phyloP scores from a whole-genome alignment of 1,284 basidiomycete species.

The Ustilago crameri region DNA sequence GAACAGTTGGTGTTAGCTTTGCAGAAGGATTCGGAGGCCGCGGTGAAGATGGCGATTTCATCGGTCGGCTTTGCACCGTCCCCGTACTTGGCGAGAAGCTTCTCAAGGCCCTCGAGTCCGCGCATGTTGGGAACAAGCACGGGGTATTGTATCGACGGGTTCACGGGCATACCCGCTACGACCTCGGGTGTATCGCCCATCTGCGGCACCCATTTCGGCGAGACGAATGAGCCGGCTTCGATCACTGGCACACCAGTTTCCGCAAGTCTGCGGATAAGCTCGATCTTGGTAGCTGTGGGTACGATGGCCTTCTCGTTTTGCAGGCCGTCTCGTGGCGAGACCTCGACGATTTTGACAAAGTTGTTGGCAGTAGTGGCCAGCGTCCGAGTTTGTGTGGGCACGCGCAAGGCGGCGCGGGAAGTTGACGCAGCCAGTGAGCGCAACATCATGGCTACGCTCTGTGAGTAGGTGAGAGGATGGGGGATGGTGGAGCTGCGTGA shows the following conservation, averaged over 20 bases:
- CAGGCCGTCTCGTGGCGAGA: conserved; percentile 89
- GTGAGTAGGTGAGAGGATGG: not conserved
- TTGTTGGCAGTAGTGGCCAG: conserved; percentile 32
- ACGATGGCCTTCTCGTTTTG: conserved; percentile 88
- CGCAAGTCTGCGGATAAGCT: conserved; percentile 81
- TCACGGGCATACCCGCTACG: conserved; percentile 73
- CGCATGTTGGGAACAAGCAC: conserved; percentile 87
- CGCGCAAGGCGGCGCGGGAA: not conserved
- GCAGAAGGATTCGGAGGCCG: conserved; percentile 84
- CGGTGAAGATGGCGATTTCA: conserved; percentile 89
- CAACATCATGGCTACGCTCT: conserved; percentile 14
- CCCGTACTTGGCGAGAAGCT: conserved; percentile 17
- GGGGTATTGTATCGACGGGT: conserved; percentile 77
- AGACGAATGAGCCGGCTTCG: conserved; percentile 91
- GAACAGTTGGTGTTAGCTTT: conserved; percentile 86
- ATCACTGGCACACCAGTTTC: conserved; percentile 79
- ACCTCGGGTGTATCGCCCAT: conserved; percentile 69
- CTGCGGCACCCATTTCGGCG: conserved; percentile 79
- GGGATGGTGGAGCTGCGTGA: not conserved
- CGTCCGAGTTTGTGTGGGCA: conserved; percentile 1
- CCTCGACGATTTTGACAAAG: conserved; percentile 80
- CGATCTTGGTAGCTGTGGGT: conserved; percentile 79
- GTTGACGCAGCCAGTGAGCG: conserved; percentile 8
- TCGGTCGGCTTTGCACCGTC: conserved; percentile 71
- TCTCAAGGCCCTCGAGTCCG: conserved; percentile 70